phyloP scores from a whole-genome alignment of 306 rosid genomes.

The Cajanus cajan region DNA sequence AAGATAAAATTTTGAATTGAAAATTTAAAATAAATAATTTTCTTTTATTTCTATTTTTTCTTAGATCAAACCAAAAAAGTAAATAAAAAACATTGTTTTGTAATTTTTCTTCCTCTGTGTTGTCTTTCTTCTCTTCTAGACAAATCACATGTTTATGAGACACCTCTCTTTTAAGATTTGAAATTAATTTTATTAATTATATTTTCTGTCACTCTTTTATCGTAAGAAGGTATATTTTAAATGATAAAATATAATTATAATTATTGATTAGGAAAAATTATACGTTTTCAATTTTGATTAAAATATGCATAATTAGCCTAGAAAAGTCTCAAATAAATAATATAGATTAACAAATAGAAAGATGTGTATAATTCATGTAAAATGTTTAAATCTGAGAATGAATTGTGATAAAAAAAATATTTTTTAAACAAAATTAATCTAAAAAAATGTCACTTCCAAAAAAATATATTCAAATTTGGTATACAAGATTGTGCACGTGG shows the following conservation, averaged over 20 bases:
- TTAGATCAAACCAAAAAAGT: too few species aligned
- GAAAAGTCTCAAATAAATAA: not conserved
- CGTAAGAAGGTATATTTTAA: not conserved
- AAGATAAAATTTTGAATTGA: too few species aligned
- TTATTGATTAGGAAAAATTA: not conserved
- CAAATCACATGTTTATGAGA: not conserved
- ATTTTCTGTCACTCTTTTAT: not conserved
- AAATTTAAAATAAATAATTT: too few species aligned
- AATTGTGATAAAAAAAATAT: not conserved
- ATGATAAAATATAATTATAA: not conserved
- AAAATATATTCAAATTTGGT: not conserved
- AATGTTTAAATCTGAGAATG: not conserved
- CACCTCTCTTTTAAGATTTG: not conserved
- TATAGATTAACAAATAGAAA: not conserved
- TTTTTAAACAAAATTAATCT: not conserved
- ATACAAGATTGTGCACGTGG: not conserved
- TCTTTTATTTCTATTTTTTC: too few species aligned
- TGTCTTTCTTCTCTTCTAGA: not conserved
- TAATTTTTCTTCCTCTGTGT: not conserved
- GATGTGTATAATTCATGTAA: not conserved
- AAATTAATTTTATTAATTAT: not conserved
- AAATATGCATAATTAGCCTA: not conserved
- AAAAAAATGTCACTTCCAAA: not conserved
- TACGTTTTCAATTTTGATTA: not conserved
- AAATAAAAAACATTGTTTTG: too few species aligned